Base-by-base conservation (phyloP, 768 basidiomycete genomes). In the Hypholoma fasciculare region DNA sequence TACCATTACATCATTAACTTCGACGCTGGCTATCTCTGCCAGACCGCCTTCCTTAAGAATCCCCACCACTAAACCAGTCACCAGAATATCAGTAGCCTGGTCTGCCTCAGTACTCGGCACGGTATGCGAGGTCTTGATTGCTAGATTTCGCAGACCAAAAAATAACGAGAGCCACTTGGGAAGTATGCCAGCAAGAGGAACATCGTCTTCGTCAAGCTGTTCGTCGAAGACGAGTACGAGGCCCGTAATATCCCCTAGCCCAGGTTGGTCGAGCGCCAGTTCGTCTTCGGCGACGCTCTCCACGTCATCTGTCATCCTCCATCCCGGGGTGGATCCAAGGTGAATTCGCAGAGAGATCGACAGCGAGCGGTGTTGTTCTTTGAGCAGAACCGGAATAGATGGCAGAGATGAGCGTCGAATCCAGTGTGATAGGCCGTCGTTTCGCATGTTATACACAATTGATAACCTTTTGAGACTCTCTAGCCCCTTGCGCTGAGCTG, bases 371-470 rank as follows among this genome's bases (percentile, higher is more conserved):
- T 49, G 51, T 19, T 64, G 63, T 26, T 63, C 61, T 40, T 54
- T 55, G 19, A 69, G 54, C 7, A 67, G 47, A 3, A 38, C 52
- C 1, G 67, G 65, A n/a, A 69, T 67, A 14, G 63, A 61, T n/a
- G 65, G 56, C 17, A 16, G 20, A 1, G 61, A 50, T 16, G 56
- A 48, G 4, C 48, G 58, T 20, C 59, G 47, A 19, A 67, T 12
- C 67, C 67, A 69, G 49, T 69, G 61, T 12, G 57, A 61, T 11
- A 69, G 52, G 14, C 63, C 62, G 9, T 66, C 67, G 37, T 65
- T 67, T n/a, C 59, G 49, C 30, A 67, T 53, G 27, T 58, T 64
- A 40, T 69, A 69, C 1, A 52, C 48, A 36, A 69, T 69, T 38
- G 53, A 46, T n/a, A 69, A 54, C 14, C 36, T 49, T 34, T 63